A percentile compares a stretch with the other conserved stretches of the same genome.
Conservation (phyloP, 2,329 filamentous ascomycete genomes). For the Penicillium freii region DNA sequence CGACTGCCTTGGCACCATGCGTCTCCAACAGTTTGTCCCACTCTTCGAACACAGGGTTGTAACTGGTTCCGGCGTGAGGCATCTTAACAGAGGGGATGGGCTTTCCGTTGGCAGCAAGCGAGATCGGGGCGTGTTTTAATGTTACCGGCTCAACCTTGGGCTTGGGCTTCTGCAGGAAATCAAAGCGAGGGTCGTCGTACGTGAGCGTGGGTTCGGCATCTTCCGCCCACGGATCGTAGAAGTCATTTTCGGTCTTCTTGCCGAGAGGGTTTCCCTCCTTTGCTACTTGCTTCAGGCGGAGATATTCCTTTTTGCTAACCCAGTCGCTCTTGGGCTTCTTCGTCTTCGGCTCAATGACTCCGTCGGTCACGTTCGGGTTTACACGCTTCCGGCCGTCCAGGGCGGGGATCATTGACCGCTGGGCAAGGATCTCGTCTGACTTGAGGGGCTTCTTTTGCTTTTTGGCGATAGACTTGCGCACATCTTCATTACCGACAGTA, state of each 20-base stretch:
- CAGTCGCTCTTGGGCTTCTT: conserved; percentile 78
- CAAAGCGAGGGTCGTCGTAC: conserved; percentile 54
- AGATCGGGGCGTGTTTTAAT: conserved; percentile 72
- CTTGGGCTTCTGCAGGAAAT: conserved; percentile 66
- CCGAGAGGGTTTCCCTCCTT: conserved; percentile 57
- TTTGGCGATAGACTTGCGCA: conserved; percentile 65
- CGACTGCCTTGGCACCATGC: conserved; percentile 76
- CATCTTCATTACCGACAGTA: conserved; percentile 64
- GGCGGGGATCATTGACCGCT: conserved; percentile 77
- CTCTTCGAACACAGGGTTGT: conserved; percentile 85
- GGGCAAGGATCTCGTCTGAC: conserved; percentile 85
- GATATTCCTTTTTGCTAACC: conserved; percentile 80
- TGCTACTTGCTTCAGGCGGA: conserved; percentile 73
- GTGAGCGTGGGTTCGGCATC: conserved; percentile 43
- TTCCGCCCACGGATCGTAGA: conserved; percentile 76
- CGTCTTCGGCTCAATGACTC: conserved; percentile 61
- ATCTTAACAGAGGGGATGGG: conserved; percentile 72
- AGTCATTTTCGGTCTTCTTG: conserved; percentile 56
- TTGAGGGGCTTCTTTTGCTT: conserved; percentile 81
- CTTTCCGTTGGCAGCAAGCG: conserved; percentile 80
- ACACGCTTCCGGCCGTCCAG: conserved; percentile 76
- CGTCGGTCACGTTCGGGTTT: conserved; percentile 67
- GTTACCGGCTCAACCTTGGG: conserved; percentile 71
- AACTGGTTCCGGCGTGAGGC: conserved; percentile 80
- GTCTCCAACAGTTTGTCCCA: conserved; percentile 74